These are phyloP conservation scores for Nannizzia gypsea DNA, from an alignment of 2,329 filamentous ascomycete species.

Conservation along the genomic window DNA sequence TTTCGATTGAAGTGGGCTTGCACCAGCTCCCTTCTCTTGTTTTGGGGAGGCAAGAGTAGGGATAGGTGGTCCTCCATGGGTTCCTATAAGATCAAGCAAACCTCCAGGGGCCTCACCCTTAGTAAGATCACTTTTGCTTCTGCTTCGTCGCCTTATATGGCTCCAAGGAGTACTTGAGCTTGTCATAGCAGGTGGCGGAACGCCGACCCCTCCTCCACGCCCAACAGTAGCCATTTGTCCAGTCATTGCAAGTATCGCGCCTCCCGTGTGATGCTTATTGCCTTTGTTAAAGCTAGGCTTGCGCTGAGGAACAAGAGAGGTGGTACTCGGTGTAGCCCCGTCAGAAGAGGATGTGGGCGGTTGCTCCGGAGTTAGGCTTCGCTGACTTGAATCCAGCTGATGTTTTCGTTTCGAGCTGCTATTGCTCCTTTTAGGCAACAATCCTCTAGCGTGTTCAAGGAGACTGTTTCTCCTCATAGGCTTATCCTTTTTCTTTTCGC, in stretches of 20 bases:
- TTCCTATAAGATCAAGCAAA: slow-evolving; percentile 44
- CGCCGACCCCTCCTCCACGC: slow-evolving; percentile 47
- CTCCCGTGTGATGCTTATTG: slow-evolving; percentile 30
- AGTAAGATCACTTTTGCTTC: slow-evolving; percentile 48
- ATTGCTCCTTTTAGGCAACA: slow-evolving; percentile 32
- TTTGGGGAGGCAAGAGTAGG: slow-evolving; percentile 42
- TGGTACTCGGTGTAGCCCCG: slow-evolving; percentile 5
- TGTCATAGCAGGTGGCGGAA: slow-evolving; percentile 29
- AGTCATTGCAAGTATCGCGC: slow-evolving; percentile 35
- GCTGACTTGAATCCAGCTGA: slow-evolving; percentile 15
- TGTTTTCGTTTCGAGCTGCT: slow-evolving; percentile 38
- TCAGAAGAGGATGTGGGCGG: background rate
- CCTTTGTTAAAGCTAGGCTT: slow-evolving; percentile 29
- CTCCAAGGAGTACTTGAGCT: slow-evolving; percentile 32
- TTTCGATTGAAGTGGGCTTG: slow-evolving; percentile 14
- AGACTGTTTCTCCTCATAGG: slow-evolving; percentile 36
- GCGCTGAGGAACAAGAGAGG: slow-evolving; percentile 24
- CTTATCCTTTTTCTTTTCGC: slow-evolving; percentile 27
- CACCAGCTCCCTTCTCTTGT: slow-evolving; percentile 19
- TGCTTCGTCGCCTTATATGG: slow-evolving; percentile 36
- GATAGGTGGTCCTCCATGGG: slow-evolving; percentile 48
- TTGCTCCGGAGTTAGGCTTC: slow-evolving; percentile 1
- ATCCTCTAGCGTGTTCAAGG: slow-evolving; percentile 27
- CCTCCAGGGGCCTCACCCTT: slow-evolving; percentile 29
- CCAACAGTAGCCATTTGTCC: slow-evolving; percentile 36